A percentile compares a stretch with the other conserved stretches of the same genome.
Evolutionary conservation across 1,139 yeast species (phyloP).

Genomic region (Taphrina confusa): DNA sequence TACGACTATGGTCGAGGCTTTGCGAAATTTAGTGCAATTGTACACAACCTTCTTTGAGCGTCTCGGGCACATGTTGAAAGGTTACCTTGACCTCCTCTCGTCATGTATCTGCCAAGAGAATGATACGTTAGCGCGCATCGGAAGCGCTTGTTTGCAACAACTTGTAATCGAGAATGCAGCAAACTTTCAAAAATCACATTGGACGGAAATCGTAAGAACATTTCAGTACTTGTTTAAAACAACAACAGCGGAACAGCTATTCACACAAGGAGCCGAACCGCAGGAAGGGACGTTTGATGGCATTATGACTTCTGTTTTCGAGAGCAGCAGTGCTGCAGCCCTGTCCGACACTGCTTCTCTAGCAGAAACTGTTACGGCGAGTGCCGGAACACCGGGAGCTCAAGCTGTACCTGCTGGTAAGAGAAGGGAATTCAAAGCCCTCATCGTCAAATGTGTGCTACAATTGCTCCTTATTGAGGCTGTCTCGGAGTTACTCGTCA

Average conservation of each 20-base stretch:
- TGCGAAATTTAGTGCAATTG: constrained; percentile 81
- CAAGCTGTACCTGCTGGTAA: constrained; percentile 42
- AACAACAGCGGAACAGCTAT: constrained; percentile 84
- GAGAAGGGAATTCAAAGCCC: constrained; percentile 64
- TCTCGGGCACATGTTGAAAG: constrained; percentile 70
- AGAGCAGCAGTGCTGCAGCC: constrained; percentile 33
- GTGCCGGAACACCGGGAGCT: background rate
- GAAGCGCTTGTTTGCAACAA: constrained; percentile 82
- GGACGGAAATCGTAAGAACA: constrained; percentile 69
- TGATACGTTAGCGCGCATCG: constrained; percentile 93
- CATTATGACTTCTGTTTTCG: constrained; percentile 38
- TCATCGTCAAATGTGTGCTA: constrained; percentile 88
- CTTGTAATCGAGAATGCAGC: constrained; percentile 70
- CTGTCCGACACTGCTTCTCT: constrained; percentile 31
- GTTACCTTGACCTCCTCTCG: constrained; percentile 71
- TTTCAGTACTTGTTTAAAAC: constrained; percentile 69
- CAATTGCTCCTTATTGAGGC: constrained; percentile 88
- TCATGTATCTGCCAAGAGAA: constrained; percentile 95
- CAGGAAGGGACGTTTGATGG: constrained; percentile 41
- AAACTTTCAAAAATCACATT: constrained; percentile 65
- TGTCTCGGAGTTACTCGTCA: constrained; percentile 67
- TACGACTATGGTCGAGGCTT: constrained; percentile 92
- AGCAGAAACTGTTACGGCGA: constrained; percentile 36
- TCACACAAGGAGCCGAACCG: constrained; percentile 45
- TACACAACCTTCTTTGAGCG: constrained; percentile 78